Base-by-base conservation (phyloP, 78 protist genomes). In the Anaeramoeba flamelloides region DNA sequence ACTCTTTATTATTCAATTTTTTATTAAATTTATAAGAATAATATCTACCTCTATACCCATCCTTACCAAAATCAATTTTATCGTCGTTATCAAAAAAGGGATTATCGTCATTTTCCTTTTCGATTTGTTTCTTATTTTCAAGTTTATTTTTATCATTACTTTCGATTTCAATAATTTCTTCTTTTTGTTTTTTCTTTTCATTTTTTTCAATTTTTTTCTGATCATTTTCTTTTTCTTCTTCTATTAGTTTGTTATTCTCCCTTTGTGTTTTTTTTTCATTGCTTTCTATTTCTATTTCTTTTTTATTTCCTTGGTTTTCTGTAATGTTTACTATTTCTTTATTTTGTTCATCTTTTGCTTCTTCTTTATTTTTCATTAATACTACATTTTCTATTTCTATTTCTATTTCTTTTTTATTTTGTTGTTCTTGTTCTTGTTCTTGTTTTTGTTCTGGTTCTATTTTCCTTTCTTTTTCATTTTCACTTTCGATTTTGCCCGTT, bases 261-360 rank as follows among this genome's bases (percentile, higher is more conserved):
- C 75, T 39, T 31, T 64, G 82, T 64, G 40, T 78, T 34, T 75
- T 78, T 17, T 22, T 34, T 39, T 79, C 81, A 17, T 79, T 64
- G 22, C 17, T 78, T 75, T 79, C 22, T 40, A 12, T 64, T 22
- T 34, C 26, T 12, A 17, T 39, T 75, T 64, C n/a, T n/a, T n/a
- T n/a, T n/a, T 31, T 79, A 78, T 76, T 79, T 65, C 74, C n/a
- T 30, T n/a, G 30, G 30, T n/a, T 31, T 65, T n/a, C 30, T 31
- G n/a, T 65, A n/a, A 30, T 31, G 74, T 31, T 65, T 31, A 65
- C n/a, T 65, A n/a, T 65, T 30, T n/a, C n/a, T 65, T n/a, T 31
- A 65, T n/a, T 65, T 65, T 30, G 30, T 65, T 65, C n/a, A n/a
- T 65, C 74, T 31, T 31, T 31, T 65, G 40, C n/a, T 65, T n/a